Evolutionary conservation across 371 early-diverging fungal genomes (phyloP).

Genomic region (Catenaria anguillulae): DNA sequence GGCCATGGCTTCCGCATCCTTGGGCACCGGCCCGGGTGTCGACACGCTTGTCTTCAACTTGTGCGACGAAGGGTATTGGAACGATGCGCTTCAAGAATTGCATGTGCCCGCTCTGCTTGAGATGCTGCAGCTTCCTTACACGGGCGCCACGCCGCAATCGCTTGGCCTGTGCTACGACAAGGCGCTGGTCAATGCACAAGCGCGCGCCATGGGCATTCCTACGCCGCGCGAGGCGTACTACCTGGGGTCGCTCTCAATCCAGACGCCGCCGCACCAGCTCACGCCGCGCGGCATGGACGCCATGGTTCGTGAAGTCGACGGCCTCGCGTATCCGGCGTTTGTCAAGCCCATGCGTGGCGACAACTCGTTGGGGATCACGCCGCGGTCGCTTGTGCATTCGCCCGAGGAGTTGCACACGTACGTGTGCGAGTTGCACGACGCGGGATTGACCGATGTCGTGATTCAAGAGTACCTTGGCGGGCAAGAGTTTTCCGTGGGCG

Average conservation of each 20-base stretch:
- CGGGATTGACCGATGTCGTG: slow-evolving; percentile 25
- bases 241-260: slow-evolving; percentile 2
- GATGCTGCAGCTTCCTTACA: slow-evolving; percentile 27
- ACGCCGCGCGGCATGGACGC: neutral
- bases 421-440: slow-evolving; percentile 18
- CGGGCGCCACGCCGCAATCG: slow-evolving; percentile 36
- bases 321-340: slow-evolving; percentile 31
- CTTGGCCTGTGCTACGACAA: slow-evolving; percentile 37
- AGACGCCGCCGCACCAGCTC: neutral
- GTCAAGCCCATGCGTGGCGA: slow-evolving; percentile 39
- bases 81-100: slow-evolving; percentile 35
- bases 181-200: slow-evolving; percentile 34
- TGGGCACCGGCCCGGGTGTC: no score
- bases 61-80: slow-evolving; percentile 40
- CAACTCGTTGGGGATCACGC: slow-evolving; percentile 38
- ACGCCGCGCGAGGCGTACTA: slow-evolving; percentile 28
- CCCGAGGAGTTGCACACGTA: slow-evolving; percentile 22
- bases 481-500: slow-evolving; percentile 33
- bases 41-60: slow-evolving; percentile 29
- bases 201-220: slow-evolving; percentile 28
- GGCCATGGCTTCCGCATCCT: no score
- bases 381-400: slow-evolving; percentile 24
- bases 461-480: slow-evolving; percentile 37
- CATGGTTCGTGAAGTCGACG: slow-evolving; percentile 6
- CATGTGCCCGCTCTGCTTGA: slow-evolving; percentile 37